These are phyloP conservation scores for Drosera capensis DNA, from an alignment of 148 eudicot species.

Conservation along the genomic window DNA sequence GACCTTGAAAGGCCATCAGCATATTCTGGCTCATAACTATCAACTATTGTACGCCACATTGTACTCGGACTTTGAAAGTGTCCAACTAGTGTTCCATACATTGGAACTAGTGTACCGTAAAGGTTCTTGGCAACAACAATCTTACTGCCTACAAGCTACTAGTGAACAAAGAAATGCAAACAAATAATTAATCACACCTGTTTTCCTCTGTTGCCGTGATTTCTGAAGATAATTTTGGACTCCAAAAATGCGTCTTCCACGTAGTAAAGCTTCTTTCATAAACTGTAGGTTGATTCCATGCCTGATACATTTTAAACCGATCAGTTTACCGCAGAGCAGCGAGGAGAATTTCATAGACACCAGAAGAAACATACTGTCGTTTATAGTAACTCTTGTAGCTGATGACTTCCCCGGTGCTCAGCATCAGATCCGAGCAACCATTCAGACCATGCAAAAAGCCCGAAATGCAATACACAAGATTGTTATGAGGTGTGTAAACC, in stretches of 20 bases:
- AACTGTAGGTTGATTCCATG: constrained; percentile 44
- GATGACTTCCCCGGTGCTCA: constrained; percentile 16
- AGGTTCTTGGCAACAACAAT: no score
- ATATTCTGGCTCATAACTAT: no score
- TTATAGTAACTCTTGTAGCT: constrained; percentile 52
- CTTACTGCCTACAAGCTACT: no score
- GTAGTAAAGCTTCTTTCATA: constrained; percentile 35
- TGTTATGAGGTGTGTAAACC: constrained; percentile 71
- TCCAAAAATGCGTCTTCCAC: constrained; percentile 37
- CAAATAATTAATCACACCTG: constrained; percentile 21
- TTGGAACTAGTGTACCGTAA: no score
- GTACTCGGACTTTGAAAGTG: no score
- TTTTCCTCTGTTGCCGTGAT: constrained; percentile 25
- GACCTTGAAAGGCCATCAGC: no score
- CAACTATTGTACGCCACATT: no score
- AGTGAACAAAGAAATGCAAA: no score
- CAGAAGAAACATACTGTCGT: constrained; percentile 28
- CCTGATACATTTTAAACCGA: constrained; percentile 14
- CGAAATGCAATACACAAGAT: constrained; percentile 32
- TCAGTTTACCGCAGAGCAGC: no score
- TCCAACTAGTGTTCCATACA: no score
- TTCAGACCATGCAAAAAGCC: constrained; percentile 31
- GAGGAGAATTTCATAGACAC: no score
- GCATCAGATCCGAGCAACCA: constrained; percentile 29
- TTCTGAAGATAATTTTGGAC: constrained; percentile 45